These are phyloP conservation scores for Orbilia ellipsospora DNA, from an alignment of 2,329 filamentous ascomycete species.

Conservation along the genomic window DNA sequence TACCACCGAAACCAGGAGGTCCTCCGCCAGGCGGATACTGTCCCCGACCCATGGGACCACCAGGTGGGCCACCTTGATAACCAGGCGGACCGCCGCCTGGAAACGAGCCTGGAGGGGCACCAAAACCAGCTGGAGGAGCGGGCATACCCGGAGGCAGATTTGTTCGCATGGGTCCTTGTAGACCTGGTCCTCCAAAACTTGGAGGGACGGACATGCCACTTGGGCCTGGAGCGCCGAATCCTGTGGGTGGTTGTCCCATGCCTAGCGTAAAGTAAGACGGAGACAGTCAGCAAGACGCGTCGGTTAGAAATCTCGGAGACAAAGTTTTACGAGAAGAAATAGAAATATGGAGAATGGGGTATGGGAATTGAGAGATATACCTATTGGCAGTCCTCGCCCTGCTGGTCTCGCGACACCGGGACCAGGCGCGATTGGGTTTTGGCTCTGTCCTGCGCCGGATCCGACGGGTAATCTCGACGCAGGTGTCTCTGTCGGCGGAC, in stretches of 20 bases:
- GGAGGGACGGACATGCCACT: constrained; percentile 56
- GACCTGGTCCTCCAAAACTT: constrained; percentile 56
- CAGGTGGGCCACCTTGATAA: constrained; percentile 47
- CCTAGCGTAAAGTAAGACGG: constrained; percentile 54
- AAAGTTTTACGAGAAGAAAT: constrained; percentile 41
- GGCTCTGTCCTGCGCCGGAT: constrained; percentile 66
- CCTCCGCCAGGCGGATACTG: constrained; percentile 52
- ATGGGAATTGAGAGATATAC: constrained; percentile 49
- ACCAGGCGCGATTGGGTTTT: constrained; percentile 74
- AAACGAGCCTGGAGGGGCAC: constrained; percentile 50
- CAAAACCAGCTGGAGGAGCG: constrained; percentile 48
- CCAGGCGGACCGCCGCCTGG: constrained; percentile 49
- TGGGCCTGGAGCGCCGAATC: constrained; percentile 57
- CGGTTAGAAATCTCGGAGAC: constrained; percentile 62
- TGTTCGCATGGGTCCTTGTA: constrained; percentile 54
- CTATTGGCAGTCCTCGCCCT: constrained; percentile 73
- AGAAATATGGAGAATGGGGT: constrained; percentile 36
- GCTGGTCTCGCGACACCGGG: constrained; percentile 91
- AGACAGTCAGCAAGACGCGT: constrained; percentile 57
- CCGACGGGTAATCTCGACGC: constrained; percentile 82
- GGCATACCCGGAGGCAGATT: constrained; percentile 55
- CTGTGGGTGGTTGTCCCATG: constrained; percentile 58
- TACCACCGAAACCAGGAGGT: constrained; percentile 51
- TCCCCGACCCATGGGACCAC: constrained; percentile 51
- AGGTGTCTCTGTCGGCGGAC: constrained; percentile 92